Conservation (phyloP, 257 asterid genomes). For the Nicotiana attenuata region DNA sequence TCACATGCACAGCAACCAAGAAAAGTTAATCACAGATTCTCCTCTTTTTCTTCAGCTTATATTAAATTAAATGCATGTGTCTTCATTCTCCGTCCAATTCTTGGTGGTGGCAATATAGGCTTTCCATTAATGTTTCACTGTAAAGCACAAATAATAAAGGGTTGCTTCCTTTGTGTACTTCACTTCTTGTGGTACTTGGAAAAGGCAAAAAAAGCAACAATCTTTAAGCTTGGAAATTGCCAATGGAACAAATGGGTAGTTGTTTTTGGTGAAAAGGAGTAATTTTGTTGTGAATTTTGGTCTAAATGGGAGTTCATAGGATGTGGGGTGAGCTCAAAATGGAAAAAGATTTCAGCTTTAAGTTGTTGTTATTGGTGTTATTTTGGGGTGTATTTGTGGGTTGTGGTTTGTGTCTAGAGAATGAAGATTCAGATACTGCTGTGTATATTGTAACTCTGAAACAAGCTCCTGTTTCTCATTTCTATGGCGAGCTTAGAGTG, state of each 20-base stretch:
- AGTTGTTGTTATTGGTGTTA: slow-evolving; percentile 24
- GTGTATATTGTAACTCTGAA: slow-evolving; percentile 87
- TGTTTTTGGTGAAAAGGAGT: slow-evolving; percentile 5
- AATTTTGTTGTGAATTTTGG: neutral
- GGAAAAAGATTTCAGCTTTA: slow-evolving; percentile 41
- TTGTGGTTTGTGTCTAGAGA: slow-evolving; percentile 36
- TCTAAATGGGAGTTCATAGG: slow-evolving; percentile 14
- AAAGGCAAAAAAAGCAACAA: slow-evolving; percentile 12
- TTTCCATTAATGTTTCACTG: slow-evolving; percentile 17
- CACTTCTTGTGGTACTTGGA: slow-evolving; percentile 23
- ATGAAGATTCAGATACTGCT: slow-evolving; percentile 37
- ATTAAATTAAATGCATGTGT: neutral
- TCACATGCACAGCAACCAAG: slow-evolving; percentile 54
- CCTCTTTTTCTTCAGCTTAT: neutral
- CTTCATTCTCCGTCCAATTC: neutral
- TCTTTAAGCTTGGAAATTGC: slow-evolving; percentile 9
- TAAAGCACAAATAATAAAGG: slow-evolving; percentile 25
- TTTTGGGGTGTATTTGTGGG: slow-evolving; percentile 45
- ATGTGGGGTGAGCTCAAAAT: slow-evolving; percentile 21
- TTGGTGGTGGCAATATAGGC: neutral
- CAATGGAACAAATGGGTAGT: neutral
- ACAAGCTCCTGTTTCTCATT: slow-evolving; percentile 63
- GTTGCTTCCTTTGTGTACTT: neutral
- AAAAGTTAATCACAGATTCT: slow-evolving; percentile 38
- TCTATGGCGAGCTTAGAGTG: slow-evolving; percentile 44